Conservation (phyloP, 2,329 filamentous ascomycete species). For the Metarhizium sp. region DNA sequence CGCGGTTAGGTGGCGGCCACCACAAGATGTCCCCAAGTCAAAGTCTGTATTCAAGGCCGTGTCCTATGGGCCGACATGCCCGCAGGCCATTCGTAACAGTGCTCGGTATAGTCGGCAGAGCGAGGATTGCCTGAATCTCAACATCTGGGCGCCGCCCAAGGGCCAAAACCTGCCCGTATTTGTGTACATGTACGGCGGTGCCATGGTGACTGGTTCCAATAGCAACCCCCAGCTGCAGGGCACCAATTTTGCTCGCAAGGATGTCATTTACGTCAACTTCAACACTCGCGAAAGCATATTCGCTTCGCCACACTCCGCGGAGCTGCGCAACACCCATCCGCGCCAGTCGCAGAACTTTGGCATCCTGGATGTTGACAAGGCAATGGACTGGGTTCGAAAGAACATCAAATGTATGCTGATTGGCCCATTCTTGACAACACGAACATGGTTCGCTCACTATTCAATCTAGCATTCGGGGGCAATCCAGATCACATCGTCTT, state of each 20-base stretch:
- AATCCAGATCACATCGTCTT: slow-evolving; percentile 35
- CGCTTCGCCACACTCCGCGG: slow-evolving; percentile 31
- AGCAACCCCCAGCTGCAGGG: slow-evolving; percentile 29
- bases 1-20: neutral
- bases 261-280: slow-evolving; percentile 28
- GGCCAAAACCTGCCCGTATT: slow-evolving; percentile 19
- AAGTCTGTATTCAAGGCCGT: neutral
- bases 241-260: slow-evolving; percentile 26
- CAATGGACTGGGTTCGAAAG: neutral
- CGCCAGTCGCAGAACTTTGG: neutral
- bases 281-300: slow-evolving; percentile 33
- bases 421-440: neutral
- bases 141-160: slow-evolving; percentile 23
- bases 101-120: slow-evolving; percentile 12
- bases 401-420: neutral
- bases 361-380: neutral
- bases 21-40: neutral
- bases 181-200: slow-evolving; percentile 33
- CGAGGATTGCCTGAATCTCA: slow-evolving; percentile 34
- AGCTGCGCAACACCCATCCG: slow-evolving; percentile 14
- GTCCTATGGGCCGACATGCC: neutral
- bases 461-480: slow-evolving; percentile 27
- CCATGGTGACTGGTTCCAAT: slow-evolving; percentile 22
- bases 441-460: neutral
- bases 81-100: neutral